phyloP scores from a whole-genome alignment of 441 rosid species.

The Populus tomentosa region DNA sequence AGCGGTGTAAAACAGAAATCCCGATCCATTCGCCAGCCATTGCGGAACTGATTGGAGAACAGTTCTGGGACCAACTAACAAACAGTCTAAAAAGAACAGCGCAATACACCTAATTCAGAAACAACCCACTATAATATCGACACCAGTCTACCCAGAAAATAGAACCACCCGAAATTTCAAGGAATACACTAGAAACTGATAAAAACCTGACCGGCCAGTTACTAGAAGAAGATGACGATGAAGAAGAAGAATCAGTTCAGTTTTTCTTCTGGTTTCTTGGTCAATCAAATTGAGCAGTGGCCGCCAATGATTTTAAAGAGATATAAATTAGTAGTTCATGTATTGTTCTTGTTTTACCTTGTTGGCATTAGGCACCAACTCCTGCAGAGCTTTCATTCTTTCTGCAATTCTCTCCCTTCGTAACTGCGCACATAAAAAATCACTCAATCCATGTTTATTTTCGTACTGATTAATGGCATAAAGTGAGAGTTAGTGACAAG shows the following conservation, averaged over 20 bases:
- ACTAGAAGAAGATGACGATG: no score
- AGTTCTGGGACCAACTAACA: background rate
- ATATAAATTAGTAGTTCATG: background rate
- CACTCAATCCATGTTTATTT: background rate
- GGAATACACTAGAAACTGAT: background rate
- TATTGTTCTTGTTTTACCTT: constrained; percentile 40
- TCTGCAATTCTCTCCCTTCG: constrained; percentile 96
- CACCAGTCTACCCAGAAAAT: background rate
- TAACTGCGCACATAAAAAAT: constrained; percentile 41
- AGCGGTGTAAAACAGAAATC: background rate
- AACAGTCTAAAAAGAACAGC: background rate
- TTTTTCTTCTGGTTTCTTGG: no score
- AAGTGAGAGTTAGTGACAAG: no score
- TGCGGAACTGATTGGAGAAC: background rate
- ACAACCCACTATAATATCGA: background rate
- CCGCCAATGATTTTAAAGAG: no score
- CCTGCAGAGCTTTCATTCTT: constrained; percentile 94
- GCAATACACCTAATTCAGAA: background rate
- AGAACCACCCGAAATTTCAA: no score
- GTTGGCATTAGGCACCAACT: constrained; percentile 89
- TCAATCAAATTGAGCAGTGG: background rate
- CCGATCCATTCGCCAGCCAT: constrained; percentile 6
- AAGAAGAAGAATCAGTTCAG: no score
- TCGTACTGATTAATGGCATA: background rate
- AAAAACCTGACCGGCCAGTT: no score